Base-by-base conservation (phyloP, 163 green algal species). In the Chlorella variabilis region DNA sequence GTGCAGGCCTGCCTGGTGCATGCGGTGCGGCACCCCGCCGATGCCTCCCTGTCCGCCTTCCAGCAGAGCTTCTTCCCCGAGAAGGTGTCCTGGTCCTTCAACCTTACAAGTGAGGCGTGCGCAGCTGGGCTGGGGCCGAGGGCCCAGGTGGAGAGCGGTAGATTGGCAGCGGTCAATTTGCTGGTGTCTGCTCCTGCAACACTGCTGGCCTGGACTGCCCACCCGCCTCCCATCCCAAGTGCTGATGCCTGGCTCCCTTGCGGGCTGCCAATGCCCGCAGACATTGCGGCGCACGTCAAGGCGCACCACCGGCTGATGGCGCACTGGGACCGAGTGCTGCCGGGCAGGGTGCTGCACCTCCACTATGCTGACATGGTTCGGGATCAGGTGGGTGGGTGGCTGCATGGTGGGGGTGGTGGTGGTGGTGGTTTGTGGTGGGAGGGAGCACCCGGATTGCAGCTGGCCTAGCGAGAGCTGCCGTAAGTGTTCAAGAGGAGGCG, bases 31-130 rank as follows among this genome's bases (percentile, higher is more conserved):
- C 91, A 96, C 85, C 91, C 91, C 18, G 76, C 95, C 69, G 92
- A 96, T 68, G 83, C 84, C n/a, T 86, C 71, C 7, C 78, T 96
- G 21, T 93, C 87, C n/a, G 94, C 90, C 87, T 96, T 87, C 69
- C 81, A 80, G n/a, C 91, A 95, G 86, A 88, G 92, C 7, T 96
- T 96, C 85, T 88, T 91, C 29, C 92, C 92, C 58, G 71, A 82
- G 2, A 89, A 89, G 0, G 69, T 91, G 18, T 62, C 88, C 0
- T 96, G 93, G 93, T 83, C 89, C 7, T 94, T 89, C 88, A 78
- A 92, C n/a, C 77, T 96, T 29, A 41, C 80, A 2, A 78, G 83
- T 83, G 71, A 48, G 70, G 45, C 45, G 45, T 54, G 45, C 45
- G 15, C 45, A 11, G 45, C 45, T 15, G 15, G 15, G 45, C 45